Evolutionary conservation across 768 basidiomycete genomes (phyloP).

Genomic region (Suillus decipiens): DNA sequence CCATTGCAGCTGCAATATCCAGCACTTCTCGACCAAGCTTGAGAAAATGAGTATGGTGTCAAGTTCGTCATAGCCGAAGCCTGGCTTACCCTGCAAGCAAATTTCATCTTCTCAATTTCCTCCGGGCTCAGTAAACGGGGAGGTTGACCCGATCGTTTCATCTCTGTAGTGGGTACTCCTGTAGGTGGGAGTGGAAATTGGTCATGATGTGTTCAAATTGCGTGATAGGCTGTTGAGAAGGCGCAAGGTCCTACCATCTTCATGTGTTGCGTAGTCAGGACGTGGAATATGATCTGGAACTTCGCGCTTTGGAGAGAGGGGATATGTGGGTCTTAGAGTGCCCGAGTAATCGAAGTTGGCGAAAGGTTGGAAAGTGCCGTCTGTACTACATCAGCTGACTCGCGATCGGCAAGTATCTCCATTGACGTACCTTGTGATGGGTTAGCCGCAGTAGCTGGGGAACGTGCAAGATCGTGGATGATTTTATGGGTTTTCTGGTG

Average conservation of each 20-base stretch:
- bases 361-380: constrained; percentile 81
- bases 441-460: constrained; percentile 17
- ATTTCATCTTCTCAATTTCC: constrained; percentile 90
- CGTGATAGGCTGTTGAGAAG: constrained; percentile 30
- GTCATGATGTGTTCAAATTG: constrained; percentile 22
- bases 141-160: constrained; percentile 55
- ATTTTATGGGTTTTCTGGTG: constrained; percentile 80
- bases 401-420: neutral
- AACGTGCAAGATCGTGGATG: constrained; percentile 63
- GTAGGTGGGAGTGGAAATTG: constrained; percentile 16
- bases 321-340: constrained; percentile 78
- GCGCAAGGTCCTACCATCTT: constrained; percentile 52
- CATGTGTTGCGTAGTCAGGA: constrained; percentile 78
- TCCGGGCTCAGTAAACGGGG: constrained; percentile 65
- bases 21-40: constrained; percentile 92
- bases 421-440: constrained; percentile 9
- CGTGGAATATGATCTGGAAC: constrained; percentile 83
- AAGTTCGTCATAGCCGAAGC: constrained; percentile 5
- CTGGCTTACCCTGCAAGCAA: constrained; percentile 72
- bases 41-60: constrained; percentile 5
- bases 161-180: constrained; percentile 66
- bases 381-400: constrained; percentile 37
- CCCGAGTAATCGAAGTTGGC: constrained; percentile 80
- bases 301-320: constrained; percentile 73
- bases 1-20: constrained; percentile 82